phyloP scores from a whole-genome alignment of 192 early-diverging fungal genomes.

The Haplosporangium gracile region DNA sequence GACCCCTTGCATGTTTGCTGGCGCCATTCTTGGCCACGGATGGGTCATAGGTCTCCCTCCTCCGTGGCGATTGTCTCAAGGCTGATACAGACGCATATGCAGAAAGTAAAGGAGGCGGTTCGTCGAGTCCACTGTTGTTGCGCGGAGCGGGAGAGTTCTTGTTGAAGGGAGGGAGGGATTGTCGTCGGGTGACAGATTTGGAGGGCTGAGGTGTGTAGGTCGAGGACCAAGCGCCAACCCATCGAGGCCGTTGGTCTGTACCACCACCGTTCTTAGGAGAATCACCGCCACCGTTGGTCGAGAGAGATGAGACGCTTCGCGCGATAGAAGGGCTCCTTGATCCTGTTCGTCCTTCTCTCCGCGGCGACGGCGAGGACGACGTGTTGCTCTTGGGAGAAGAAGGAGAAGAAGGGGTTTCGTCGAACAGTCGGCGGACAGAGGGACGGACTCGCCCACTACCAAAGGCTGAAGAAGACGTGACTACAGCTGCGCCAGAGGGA shows the following conservation, averaged over 20 bases:
- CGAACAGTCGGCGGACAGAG: conserved; percentile 5
- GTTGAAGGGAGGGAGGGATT: neutral
- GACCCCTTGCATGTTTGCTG: conserved; percentile 8
- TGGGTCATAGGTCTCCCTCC: neutral
- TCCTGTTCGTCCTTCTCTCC: neutral
- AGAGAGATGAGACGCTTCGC: neutral
- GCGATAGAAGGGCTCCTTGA: neutral
- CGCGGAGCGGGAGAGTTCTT: neutral
- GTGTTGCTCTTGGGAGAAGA: neutral
- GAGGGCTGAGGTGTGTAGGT: neutral
- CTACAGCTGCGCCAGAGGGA: neutral
- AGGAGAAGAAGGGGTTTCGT: neutral
- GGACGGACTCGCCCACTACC: neutral
- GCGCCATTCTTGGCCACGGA: neutral
- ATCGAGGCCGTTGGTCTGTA: conserved; percentile 18
- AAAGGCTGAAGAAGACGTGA: neutral
- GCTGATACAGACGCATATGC: neutral
- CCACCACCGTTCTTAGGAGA: conserved; percentile 9
- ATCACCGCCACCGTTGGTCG: neutral
- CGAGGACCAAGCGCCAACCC: conserved; percentile 37
- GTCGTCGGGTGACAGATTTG: neutral
- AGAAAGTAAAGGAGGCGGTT: neutral
- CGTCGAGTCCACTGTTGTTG: neutral
- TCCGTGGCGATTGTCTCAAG: neutral
- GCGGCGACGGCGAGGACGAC: neutral